A percentile compares a stretch with the other conserved stretches of the same genome.
These are phyloP conservation scores for Synchytrium microbalum DNA, from an alignment of 371 early-diverging fungal species.

Conservation along the genomic window DNA sequence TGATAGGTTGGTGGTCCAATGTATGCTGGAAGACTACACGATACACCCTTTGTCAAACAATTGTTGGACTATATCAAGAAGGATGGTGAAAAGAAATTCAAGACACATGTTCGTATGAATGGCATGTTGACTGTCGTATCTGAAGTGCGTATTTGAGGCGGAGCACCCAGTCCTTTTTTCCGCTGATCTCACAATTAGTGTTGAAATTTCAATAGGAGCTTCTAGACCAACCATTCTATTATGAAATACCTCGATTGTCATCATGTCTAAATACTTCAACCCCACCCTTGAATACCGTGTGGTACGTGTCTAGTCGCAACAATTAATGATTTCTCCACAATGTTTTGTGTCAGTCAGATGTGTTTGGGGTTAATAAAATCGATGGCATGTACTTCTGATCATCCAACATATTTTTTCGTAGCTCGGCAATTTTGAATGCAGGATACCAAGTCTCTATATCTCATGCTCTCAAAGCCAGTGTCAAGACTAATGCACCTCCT, in stretches of 20 bases:
- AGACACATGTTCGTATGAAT: slow-evolving; percentile 77
- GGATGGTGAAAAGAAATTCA: slow-evolving; percentile 45
- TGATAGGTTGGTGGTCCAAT: slow-evolving; percentile 91
- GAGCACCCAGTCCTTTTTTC: too few species aligned
- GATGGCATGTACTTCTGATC: too few species aligned
- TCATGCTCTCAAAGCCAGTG: slow-evolving; percentile 74
- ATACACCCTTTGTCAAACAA: slow-evolving; percentile 64
- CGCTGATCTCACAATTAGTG: too few species aligned
- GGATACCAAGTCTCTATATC: slow-evolving; percentile 89
- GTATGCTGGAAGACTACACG: slow-evolving; percentile 80
- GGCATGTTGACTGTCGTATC: slow-evolving; percentile 91
- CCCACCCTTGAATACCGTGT: slow-evolving; percentile 18
- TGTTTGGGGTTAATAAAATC: too few species aligned
- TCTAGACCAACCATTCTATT: slow-evolving; percentile 70
- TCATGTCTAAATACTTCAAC: slow-evolving; percentile 60
- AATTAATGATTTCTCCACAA: too few species aligned
- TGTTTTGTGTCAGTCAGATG: too few species aligned
- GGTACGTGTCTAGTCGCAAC: slow-evolving; percentile 3
- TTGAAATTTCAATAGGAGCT: slow-evolving; percentile 18
- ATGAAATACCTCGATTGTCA: slow-evolving; percentile 56
- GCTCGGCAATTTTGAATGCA: slow-evolving; percentile 87
- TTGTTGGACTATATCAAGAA: slow-evolving; percentile 58
- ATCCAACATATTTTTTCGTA: slow-evolving; percentile 28
- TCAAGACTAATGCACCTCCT: slow-evolving; percentile 96
- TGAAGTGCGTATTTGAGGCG: slow-evolving; percentile 50